Percentiles rank a stretch among this genome's conserved stretches.
phyloP scores from a whole-genome alignment of 192 early-diverging fungal species.

The Irineochytrium annulatum region DNA sequence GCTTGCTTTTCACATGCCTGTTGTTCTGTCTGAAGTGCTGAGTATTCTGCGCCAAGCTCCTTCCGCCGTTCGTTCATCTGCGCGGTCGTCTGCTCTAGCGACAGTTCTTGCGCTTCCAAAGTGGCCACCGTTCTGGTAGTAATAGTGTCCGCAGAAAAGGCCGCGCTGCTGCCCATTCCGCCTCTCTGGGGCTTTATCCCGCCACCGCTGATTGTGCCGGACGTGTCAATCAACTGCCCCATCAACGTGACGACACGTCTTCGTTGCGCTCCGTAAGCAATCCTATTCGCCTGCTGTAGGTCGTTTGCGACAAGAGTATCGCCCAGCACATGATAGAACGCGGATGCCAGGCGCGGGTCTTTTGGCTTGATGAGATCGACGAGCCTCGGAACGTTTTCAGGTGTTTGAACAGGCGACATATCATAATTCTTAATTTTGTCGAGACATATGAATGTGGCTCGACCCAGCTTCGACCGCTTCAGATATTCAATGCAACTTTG shows the following conservation, averaged over 20 bases:
- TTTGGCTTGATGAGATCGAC: constrained; percentile 85
- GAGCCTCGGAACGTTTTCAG: constrained; percentile 67
- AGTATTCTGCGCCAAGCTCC: constrained; percentile 22
- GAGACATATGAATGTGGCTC: constrained; percentile 78
- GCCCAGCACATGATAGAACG: constrained; percentile 80
- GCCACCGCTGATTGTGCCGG: constrained; percentile 92
- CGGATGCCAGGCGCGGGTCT: constrained; percentile 66
- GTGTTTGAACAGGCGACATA: constrained; percentile 53
- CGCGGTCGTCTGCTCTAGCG: constrained; percentile 12
- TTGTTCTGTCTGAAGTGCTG: constrained; percentile 18
- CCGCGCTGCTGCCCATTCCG: constrained; percentile 85
- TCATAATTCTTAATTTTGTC: constrained; percentile 61
- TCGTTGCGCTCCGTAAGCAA: constrained; percentile 82
- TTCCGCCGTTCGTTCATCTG: constrained; percentile 4
- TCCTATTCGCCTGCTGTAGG: constrained; percentile 76
- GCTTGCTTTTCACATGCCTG: constrained; percentile 58
- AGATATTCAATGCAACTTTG: constrained; percentile 89
- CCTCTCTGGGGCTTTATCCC: constrained; percentile 71
- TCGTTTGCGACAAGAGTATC: constrained; percentile 86
- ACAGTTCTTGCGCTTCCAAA: constrained; percentile 15
- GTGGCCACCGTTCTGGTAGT: background rate
- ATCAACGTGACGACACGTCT: constrained; percentile 92
- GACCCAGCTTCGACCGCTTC: constrained; percentile 77
- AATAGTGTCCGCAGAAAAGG: constrained; percentile 21
- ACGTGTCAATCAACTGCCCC: constrained; percentile 84